A percentile compares a stretch with the other conserved stretches of the same genome.
Conservation (phyloP, 495 filamentous ascomycete species). For the Daldinia grandis region DNA sequence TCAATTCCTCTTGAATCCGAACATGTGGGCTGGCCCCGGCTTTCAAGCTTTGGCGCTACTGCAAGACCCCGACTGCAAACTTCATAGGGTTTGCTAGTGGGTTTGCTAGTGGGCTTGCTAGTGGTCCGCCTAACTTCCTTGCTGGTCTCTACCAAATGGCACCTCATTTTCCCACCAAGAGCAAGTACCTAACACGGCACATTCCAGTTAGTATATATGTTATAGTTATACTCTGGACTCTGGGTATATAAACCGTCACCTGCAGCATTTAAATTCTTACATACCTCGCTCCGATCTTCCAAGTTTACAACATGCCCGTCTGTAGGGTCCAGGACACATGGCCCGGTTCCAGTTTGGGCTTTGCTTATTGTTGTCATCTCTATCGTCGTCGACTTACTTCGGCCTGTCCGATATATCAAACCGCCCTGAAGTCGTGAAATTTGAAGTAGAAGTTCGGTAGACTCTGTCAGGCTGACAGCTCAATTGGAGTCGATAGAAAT, state of each 20-base stretch:
- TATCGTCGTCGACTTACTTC: not conserved
- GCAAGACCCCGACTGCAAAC: not conserved
- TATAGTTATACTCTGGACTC: too few relatives aligned
- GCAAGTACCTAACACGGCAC: too few relatives aligned
- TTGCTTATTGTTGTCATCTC: not conserved
- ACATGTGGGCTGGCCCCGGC: not conserved
- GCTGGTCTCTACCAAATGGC: too few relatives aligned
- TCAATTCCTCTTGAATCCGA: not conserved
- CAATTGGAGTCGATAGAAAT: not conserved
- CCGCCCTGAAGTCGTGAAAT: not conserved
- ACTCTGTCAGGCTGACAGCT: not conserved
- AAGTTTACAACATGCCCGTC: too few relatives aligned
- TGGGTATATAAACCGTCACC: too few relatives aligned
- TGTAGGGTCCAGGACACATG: not conserved
- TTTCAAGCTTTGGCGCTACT: not conserved
- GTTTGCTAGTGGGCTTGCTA: not conserved
- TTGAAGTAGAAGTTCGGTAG: not conserved
- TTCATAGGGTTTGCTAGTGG: not conserved
- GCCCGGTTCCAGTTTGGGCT: not conserved
- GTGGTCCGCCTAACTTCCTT: too few relatives aligned
- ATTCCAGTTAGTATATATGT: too few relatives aligned
- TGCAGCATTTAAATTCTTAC: too few relatives aligned
- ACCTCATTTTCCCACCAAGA: too few relatives aligned
- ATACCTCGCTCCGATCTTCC: too few relatives aligned
- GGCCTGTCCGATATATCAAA: not conserved